Evolutionary conservation across 2,329 filamentous ascomycete genomes (phyloP), one percentile per base, ranked within the genome.

Genomic region (Chaetomium sp.): DNA sequence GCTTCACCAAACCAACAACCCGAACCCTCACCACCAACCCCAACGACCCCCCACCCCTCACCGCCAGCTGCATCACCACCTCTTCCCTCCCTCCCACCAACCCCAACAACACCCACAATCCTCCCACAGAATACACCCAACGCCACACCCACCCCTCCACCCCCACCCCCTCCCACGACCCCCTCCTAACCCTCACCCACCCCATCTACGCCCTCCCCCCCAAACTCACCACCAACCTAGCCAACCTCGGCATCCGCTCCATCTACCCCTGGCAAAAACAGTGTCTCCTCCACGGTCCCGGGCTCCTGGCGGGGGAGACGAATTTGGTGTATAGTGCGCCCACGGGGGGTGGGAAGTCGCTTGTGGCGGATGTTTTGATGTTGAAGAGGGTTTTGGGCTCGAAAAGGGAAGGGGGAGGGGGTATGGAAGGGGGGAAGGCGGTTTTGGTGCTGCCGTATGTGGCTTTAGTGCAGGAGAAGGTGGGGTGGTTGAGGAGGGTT

Each of bases 221-320:
- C 0, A 69, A 74, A 32, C 71, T 91, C 41, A 79, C 88, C 3
- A 70, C 75, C 14, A 91, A 90, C 64, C 80, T 91, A 64, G 76
- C 76, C 48, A 71, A 74, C 0, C 73, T 88, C 41, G 87, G 87
- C n/a, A 86, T 91, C 54, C 79, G 76, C 42, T 80, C 79, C 61
- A 91, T 91, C 57, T 91, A 91, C 63, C 85, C 86, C 2, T 91
- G 88, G 88, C 88, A 91, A 69, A 86, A 86, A 50, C 82, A 84
- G 55, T 91, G 88, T 64, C 75, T 91, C 6, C 74, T 91, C 6
- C 74, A 86, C 52, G 82, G 83, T 0, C 82, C 81, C 3, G 85
- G 86, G 0, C 74, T 90, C 14, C 73, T 91, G 10, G 69, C 73
- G 5, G 87, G 87, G 12, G 74, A 81, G 50, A 81, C 77, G 59